A percentile compares a stretch with the other conserved stretches of the same genome.
Conservation (phyloP, 306 rosid species). For the Castanopsis chinensis region DNA sequence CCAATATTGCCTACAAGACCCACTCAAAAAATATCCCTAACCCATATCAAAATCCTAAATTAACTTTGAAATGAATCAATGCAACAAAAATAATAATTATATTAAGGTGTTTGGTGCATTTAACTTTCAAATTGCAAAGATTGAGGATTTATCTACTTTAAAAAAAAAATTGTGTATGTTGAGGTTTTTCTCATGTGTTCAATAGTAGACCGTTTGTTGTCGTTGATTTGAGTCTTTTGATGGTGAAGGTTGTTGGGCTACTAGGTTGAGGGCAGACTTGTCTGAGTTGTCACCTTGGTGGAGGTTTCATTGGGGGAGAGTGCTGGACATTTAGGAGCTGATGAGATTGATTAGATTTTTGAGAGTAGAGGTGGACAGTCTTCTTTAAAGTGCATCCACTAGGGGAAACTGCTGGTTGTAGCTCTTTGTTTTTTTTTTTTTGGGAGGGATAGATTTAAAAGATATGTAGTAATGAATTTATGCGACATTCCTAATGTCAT, state of each 20-base stretch:
- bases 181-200: not conserved
- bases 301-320: not conserved
- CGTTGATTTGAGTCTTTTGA: too few species aligned
- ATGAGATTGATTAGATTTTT: not conserved
- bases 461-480: too few species aligned
- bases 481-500: too few species aligned
- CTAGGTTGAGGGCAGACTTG: not conserved
- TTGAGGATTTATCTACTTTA: not conserved
- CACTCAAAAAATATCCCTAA: not conserved
- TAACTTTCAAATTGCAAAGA: not conserved
- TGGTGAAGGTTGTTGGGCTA: too few species aligned
- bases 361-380: not conserved
- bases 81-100: not conserved
- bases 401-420: not conserved
- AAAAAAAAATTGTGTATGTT: not conserved
- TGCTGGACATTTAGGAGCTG: not conserved
- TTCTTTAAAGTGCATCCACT: not conserved
- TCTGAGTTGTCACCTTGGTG: not conserved
- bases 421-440: not conserved
- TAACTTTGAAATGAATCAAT: not conserved
- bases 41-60: not conserved
- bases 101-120: not conserved
- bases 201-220: too few species aligned
- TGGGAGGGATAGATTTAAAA: too few species aligned
- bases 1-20: not conserved